A percentile compares a stretch with the other conserved stretches of the same genome.
Evolutionary conservation across 176 grass and related monocot genomes (phyloP).

Genomic region (barley (Hordeum vulgare)): MorexV3_pseudomolecules_assembly NC_058524.1:618038152-618038651

Average conservation of each 20-base stretch:
- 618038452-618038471: conserved; percentile 14
- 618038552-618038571: neutral
- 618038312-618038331: conserved; percentile 33
- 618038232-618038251: neutral
- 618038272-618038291: conserved; percentile 43
- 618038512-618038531: neutral
- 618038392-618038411: conserved; percentile 83
- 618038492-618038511: neutral
- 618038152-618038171: conserved; percentile 98
- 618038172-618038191: conserved; percentile 63
- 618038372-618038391: conserved; percentile 69
- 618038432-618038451: conserved; percentile 62
- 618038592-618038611: conserved; percentile 45
- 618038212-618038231: neutral
- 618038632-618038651: conserved; percentile 50
- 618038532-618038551: conserved; percentile 37
- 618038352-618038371: conserved; percentile 68
- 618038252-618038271: neutral
- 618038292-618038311: conserved; percentile 55
- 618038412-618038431: conserved; percentile 73
- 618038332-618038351: conserved; percentile 90
- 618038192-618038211: neutral
- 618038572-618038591: conserved; percentile 21
- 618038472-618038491: neutral
- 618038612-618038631: conserved; percentile 30